phyloP scores from a whole-genome alignment of 106 monocot species.

The Phalaenopsis aphrodite region DNA sequence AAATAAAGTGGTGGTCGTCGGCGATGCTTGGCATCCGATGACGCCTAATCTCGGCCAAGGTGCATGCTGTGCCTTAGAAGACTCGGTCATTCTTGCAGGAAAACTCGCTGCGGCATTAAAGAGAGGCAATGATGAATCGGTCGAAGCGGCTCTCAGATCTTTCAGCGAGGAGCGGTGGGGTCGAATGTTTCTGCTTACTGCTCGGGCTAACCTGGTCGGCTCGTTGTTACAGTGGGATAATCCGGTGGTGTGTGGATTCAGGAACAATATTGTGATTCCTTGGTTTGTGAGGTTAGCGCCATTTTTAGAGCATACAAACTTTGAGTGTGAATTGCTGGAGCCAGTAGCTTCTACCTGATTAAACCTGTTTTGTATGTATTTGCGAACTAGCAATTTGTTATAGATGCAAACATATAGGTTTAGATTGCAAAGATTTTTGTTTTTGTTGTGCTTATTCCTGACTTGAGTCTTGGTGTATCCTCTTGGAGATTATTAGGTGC shows the following conservation, averaged over 20 bases:
- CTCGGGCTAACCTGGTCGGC: conserved; percentile 66
- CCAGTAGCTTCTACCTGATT: conserved; percentile 16
- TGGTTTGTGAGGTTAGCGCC: conserved; percentile 69
- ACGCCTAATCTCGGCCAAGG: conserved; percentile 94
- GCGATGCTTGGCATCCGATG: conserved; percentile 99
- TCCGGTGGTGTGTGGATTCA: conserved; percentile 52
- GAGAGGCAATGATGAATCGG: not conserved
- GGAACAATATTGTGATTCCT: conserved; percentile 60
- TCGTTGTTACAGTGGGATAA: conserved; percentile 78
- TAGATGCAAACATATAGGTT: no score
- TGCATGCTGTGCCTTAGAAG: conserved; percentile 82
- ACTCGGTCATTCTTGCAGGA: conserved; percentile 54
- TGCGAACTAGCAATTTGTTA: not conserved
- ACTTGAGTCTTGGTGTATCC: no score
- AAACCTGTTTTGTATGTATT: not conserved
- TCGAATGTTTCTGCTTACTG: conserved; percentile 62
- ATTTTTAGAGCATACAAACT: conserved; percentile 82
- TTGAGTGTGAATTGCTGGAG: conserved; percentile 58
- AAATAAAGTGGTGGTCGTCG: conserved; percentile 49
- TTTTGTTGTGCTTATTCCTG: no score
- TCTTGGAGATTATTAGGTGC: no score
- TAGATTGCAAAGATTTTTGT: no score
- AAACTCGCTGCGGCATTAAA: conserved; percentile 37
- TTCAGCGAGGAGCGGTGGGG: conserved; percentile 65
- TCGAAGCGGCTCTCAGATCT: conserved; percentile 39